Evolutionary conservation across 495 filamentous ascomycete genomes (phyloP), one percentile per base, ranked within the genome.

Genomic region (Haplographium delicatum): DNA sequence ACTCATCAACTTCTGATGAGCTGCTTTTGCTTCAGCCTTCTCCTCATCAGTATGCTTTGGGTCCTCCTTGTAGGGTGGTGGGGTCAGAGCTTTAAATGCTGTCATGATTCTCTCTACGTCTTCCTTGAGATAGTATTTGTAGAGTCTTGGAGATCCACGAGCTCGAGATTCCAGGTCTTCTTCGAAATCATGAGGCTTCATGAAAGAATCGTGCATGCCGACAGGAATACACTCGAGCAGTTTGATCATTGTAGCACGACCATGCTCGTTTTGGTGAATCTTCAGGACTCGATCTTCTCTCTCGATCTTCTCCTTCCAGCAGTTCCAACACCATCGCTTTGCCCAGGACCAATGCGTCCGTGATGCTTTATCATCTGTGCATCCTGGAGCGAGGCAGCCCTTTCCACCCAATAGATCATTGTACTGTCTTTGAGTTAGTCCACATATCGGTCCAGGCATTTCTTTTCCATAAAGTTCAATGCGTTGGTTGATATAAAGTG

Each of bases 321-420:
- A 62, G 13, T 30, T 18, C 11, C 22, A 24, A 38, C 60, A 62
- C 49, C 53, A 57, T 38, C 60, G 38, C 31, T 59, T 56, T 2
- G 31, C 18, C 60, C 56, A 62, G 5, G 60, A 53, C 60, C 60
- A 62, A 26, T 62, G 50, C 6, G 56, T 51, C 35, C 55, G 16
- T 1, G 44, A 35, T 1, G 53, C 48, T 7, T 23, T 35, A 4
- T 48, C 50, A 31, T 62, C 53, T 1, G 16, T 15, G 38, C 60
- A 62, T 11, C 28, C 46, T 0, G 39, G 44, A 22, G 51, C 31
- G 28, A 53, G 25, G 31, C 60, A 62, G 20, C 60, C 60, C 34
- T 57, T 62, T 9, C 56, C 56, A 16, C 51, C 50, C 16, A 62
- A 34, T 4, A 62, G 33, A 31, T 59, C 44, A 34, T 47, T 59